Evolutionary conservation across 306 rosid species (phyloP), one percentile per base, ranked within the genome.

Genomic region (Ammopiptanthus mongolicus): DNA sequence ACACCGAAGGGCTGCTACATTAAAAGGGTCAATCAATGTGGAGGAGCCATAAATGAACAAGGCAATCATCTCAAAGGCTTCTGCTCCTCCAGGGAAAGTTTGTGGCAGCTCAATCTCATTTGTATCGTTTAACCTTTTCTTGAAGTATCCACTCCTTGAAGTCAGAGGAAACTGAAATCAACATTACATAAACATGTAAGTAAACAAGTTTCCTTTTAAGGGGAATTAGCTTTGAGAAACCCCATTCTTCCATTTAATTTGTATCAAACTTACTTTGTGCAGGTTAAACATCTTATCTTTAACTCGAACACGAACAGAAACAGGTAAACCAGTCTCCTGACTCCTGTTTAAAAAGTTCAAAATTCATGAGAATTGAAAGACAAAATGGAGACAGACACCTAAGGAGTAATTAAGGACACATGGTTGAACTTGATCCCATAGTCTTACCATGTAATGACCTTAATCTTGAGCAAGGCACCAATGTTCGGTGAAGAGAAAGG

Each of bases 311-410:
- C 81, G 75, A 48, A 89, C 73, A 0, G 96, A 79, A 57, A 93
- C 97, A 10, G 96, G 97, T 69, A 93, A 80, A 65, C 98, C 96
- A 10, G 97, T 93, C 76, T 89, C 89, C 83, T 91, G 96, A 73
- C 97, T 93, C 97, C 98, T 91, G 83, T 70, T 53, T 80, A 71
- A 84, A 65, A 74, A 73, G 60, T 25, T 36, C 11, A 15, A 34
- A 82, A 13, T 42, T 31, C 18, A 69, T 78, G 17, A 70, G 3
- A 46, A 44, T 31, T 66, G 11, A 22, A 62, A 41, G 28, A 52
- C 62, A 74, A 64, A 65, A 8, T 18, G 10, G 13, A 21, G 47
- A 56, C 0, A 37, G 1, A 34, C 37, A 33, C 37, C 4, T 33
- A 8, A 33, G 6, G 37, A 33, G 1, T 10, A 12, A 63, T 19